These are phyloP conservation scores for Metschnikowia cubensis DNA, from an alignment of 805 yeast species.

Conservation along the genomic window DNA sequence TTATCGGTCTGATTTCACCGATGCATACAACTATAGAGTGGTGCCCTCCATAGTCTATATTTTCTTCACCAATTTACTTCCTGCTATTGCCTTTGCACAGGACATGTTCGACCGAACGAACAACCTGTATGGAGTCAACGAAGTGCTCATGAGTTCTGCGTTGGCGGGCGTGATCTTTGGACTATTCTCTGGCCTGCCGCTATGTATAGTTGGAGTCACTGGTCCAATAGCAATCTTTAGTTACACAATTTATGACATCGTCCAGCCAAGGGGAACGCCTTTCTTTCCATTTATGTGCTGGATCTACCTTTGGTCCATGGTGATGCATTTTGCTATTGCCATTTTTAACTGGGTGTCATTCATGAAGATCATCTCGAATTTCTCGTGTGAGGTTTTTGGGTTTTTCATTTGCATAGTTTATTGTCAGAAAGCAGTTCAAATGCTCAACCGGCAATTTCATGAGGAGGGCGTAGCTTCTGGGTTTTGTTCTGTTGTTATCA, in stretches of 20 bases:
- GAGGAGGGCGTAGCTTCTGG: constrained; percentile 44
- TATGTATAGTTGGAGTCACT: constrained; percentile 94
- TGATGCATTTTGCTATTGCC: constrained; percentile 72
- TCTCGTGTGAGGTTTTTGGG: constrained; percentile 91
- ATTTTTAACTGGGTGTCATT: constrained; percentile 62
- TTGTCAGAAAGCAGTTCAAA: constrained; percentile 86
- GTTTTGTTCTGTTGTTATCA: constrained; percentile 69
- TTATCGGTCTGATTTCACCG: constrained; percentile 75
- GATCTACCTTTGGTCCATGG: constrained; percentile 89
- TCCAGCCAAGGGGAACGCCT: constrained; percentile 49
- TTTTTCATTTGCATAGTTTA: constrained; percentile 84
- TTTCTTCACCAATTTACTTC: constrained; percentile 84
- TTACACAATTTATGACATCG: constrained; percentile 78
- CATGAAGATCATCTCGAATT: constrained; percentile 68
- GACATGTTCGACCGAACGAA: constrained; percentile 93
- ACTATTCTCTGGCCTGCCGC: constrained; percentile 79
- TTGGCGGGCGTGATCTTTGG: constrained; percentile 90
- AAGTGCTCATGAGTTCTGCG: constrained; percentile 77
- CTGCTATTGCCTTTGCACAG: constrained; percentile 94
- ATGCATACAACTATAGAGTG: constrained; percentile 81
- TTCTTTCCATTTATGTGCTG: constrained; percentile 94
- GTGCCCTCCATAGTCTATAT: constrained; percentile 80
- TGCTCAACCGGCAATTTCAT: constrained; percentile 66
- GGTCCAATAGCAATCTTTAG: constrained; percentile 93
- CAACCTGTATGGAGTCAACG: constrained; percentile 87